phyloP scores from a whole-genome alignment of 352 stramenopile species.

The Stramenopiles sp. region DNA sequence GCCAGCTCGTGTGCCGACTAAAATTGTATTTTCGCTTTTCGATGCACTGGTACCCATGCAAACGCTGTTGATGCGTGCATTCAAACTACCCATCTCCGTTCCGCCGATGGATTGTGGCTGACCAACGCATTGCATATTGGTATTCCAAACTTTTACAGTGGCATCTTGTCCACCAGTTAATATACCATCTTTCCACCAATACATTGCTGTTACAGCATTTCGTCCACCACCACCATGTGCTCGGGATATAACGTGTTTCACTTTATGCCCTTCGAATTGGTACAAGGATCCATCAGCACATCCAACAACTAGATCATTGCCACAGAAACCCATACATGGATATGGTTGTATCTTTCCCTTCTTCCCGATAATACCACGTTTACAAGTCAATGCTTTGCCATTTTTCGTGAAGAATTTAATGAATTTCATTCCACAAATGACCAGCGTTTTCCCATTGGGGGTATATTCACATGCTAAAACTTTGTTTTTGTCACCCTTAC shows the following conservation, averaged over 20 bases:
- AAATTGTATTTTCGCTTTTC: neutral
- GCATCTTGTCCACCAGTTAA: slow-evolving; percentile 60
- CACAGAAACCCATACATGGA: neutral
- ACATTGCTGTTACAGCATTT: too few relatives aligned
- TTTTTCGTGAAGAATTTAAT: neutral
- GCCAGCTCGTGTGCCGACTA: neutral
- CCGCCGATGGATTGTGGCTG: too few relatives aligned
- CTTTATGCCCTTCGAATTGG: too few relatives aligned
- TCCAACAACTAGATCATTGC: too few relatives aligned
- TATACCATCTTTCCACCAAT: slow-evolving; percentile 14
- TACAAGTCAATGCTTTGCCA: neutral
- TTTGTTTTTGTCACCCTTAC: neutral
- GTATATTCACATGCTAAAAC: neutral
- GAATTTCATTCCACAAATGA: neutral
- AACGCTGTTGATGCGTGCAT: neutral
- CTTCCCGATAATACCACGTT: neutral
- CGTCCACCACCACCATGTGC: neutral
- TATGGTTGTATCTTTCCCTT: neutral
- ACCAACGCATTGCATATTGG: too few relatives aligned
- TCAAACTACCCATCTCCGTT: neutral
- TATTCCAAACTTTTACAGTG: slow-evolving; percentile 55
- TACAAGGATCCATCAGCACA: too few relatives aligned
- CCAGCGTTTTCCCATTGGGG: neutral
- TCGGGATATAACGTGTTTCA: neutral
- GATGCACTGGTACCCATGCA: neutral